Evolutionary conservation across 2,329 filamentous ascomycete genomes (phyloP), one percentile per base, ranked within the genome.

Genomic region (Incumbomyces lentus): DNA sequence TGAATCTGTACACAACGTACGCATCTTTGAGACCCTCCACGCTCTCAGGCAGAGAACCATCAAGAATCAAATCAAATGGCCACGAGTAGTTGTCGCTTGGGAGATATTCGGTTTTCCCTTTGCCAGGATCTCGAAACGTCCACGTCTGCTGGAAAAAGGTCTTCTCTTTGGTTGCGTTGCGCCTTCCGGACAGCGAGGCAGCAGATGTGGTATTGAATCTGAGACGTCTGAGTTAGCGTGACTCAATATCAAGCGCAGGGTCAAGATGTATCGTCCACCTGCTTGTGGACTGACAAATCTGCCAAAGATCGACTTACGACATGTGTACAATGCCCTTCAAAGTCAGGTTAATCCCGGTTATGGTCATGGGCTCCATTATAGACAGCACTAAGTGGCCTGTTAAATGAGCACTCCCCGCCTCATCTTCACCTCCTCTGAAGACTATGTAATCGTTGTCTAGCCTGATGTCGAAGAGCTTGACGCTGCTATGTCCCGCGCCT

Each of bases 11-110:
- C 40, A 86, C 84, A 50, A 96, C 81, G 67, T 84, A 90, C 13
- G 85, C 89, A 57, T 93, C 86, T 47, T 78, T 75, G 47, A 96
- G 71, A 2, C 92, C 92, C 66, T 96, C 92, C 34, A 98, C 78
- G 60, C 87, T 95, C 73, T 96, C 92, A 14, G 86, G 77, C 60
- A 76, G 59, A 11, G 64, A 62, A 3, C 85, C 85, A 13, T 82
- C 76, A n/a, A 90, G 69, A 48, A 84, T 71, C 48, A 82, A 70
- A 56, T 87, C 80, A 62, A 92, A 90, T 0, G 84, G 84, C 68
- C 84, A 90, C 63, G 89, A 84, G 65, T 92, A 87, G 64, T 90
- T 90, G 52, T 84, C 84, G 19, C 82, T 77, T 3, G 75, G 72
- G 19, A 90, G 68, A 6, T 74, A 73, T 74, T 66, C 72, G 39